Evolutionary conservation across 1,139 yeast genomes (phyloP), one percentile per base, ranked within the genome.

Genomic region (Scheffersomyces segobiensis): DNA sequence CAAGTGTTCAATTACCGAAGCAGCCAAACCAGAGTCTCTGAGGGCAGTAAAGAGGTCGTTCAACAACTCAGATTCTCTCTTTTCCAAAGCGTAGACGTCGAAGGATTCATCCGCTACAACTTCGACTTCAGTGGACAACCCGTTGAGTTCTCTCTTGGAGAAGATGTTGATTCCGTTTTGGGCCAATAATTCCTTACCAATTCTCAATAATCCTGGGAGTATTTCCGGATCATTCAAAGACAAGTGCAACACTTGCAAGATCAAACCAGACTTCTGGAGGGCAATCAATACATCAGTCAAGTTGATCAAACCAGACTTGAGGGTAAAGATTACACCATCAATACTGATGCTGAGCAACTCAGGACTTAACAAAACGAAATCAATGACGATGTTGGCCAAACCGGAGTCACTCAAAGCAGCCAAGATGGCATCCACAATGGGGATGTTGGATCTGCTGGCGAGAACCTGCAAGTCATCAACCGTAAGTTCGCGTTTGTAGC

Each of bases 21-120:
- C 62, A 5, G 72, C 76, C 59, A 75, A 71, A 1, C 78, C 78
- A 4, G 78, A 74, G 53, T 74, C 72, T 49, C 60, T 67, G 55
- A 75, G 66, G 0, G 77, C 65, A 10, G 64, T 63, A 47, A 75
- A 65, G 39, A 74, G 61, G 18, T 68, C 67, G 58, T 72, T 63
- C 57, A 72, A 65, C 21, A 72, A 53, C 20, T 62, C 61, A 50
- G 65, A 66, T 24, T 73, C 78, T 60, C 77, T 66, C 57, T 69
- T 70, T 22, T 55, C 39, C 48, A 69, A 52, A 8, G 39, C 26
- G 42, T 20, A 21, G 2, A 48, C 50, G n/a, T 48, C 26, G 26
- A 48, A 48, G 19, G 19, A 19, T 8, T 17, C 54, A 8, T 26
- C 50, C 17, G 50, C 32, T 39, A 14, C 21, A 14, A 12, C 54